Conservation (phyloP, 2,329 filamentous ascomycete genomes). For the Colletotrichum sp. region DNA sequence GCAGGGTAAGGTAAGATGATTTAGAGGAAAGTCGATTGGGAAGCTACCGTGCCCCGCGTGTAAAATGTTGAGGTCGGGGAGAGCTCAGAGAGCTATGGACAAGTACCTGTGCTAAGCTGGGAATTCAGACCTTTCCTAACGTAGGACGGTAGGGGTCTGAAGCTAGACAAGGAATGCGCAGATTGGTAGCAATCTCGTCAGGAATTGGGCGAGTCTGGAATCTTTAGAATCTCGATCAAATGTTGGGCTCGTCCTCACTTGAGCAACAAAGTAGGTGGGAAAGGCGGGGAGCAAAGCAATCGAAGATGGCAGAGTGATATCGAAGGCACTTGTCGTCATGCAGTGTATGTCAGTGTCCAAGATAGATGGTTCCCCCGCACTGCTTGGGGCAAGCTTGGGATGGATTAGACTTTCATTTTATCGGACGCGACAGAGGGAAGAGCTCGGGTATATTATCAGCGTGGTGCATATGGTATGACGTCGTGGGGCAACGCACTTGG, state of each 20-base stretch:
- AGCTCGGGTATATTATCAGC: slow-evolving; percentile 3
- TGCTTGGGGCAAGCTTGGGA: slow-evolving; percentile 1
- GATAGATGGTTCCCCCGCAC: neutral
- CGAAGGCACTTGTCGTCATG: neutral
- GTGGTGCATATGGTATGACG: slow-evolving; percentile 13
- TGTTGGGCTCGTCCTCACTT: neutral
- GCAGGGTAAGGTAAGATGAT: neutral
- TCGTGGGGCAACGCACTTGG: slow-evolving; percentile 17
- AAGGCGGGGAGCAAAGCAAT: neutral
- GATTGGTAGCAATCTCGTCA: slow-evolving; percentile 18
- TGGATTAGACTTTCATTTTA: neutral
- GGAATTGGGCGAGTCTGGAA: slow-evolving; percentile 4
- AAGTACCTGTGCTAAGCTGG: slow-evolving; percentile 7
- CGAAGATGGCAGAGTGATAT: neutral
- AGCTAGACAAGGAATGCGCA: slow-evolving; percentile 19
- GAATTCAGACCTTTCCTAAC: slow-evolving; percentile 16
- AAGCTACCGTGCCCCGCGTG: neutral
- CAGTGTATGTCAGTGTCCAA: neutral
- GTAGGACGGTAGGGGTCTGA: slow-evolving; percentile 17
- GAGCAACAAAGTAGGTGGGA: neutral
- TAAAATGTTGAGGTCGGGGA: slow-evolving; percentile 18
- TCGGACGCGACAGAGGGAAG: neutral
- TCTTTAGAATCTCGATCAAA: neutral
- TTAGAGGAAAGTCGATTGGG: neutral
- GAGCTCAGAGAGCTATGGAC: slow-evolving; percentile 2